Evolutionary conservation across 805 yeast species (phyloP), one percentile per base, ranked within the genome.

Genomic region (Kregervanrija delftensis): DNA sequence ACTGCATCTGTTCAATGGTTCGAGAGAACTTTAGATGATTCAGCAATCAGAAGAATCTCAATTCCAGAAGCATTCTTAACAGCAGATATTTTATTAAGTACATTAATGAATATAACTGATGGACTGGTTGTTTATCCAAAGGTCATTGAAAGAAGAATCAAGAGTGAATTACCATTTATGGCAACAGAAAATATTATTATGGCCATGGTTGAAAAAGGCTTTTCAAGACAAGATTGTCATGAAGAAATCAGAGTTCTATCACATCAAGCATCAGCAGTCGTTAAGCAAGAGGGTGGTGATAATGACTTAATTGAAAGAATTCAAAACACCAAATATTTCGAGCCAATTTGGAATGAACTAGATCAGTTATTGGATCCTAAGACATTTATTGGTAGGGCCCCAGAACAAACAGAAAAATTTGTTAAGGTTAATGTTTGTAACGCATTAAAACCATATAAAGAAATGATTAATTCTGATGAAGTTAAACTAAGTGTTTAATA

Each of bases 151-250:
- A 83, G 97, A 73, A 85, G 98, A 71, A 93, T 93, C 68, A 79
- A 63, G 64, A 77, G 96, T 42, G 99, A 93, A 70, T 76, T 93
- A 61, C 99, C 99, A 56, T 93, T 93, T 77, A 93, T 93, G 99
- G 99, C 99, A 55, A 93, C 99, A 47, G 99, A 93, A 72, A 93
- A 93, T 71, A 79, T 93, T 66, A 93, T 93, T 67, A 93, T 93
- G 99, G 99, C 99, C 43, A 93, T 93, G 97, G 99, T 93, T 47
- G 95, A 89, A 69, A 83, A 84, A 65, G 98, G 98, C 57, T 98
- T 86, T 31, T 89, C 95, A 31, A 85, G 99, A 77, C 99, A 93
- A 74, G 96, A 91, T 47, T 91, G 96, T 61, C 99, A 93, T 69
- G 99, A 93, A 73, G 85, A 86, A 69, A 90, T 93, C 69, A 83